Evolutionary conservation across 768 basidiomycete species (phyloP), one percentile per base, ranked within the genome.

Genomic region (Exsudoporus frostii): DNA sequence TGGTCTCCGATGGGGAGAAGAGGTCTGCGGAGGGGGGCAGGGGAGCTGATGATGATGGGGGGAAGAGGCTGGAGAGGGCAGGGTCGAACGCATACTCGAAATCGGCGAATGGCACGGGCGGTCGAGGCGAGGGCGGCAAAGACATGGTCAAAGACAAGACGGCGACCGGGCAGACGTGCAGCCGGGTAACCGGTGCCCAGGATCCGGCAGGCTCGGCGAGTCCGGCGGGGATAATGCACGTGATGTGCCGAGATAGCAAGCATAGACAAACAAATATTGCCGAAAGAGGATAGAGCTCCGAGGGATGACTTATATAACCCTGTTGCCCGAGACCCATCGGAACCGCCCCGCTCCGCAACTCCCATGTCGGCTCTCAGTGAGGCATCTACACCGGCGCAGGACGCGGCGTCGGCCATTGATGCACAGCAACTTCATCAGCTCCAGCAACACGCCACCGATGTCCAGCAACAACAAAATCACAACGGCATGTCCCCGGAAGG

Each of bases 301-400:
- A 67, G 39, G 56, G 55, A 52, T 48, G 53, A 59, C 67, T 60
- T 61, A 66, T 66, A 66, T 63, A 59, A 59, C 47, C 44, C 50
- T 42, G 30, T 65, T 36, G 60, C 56, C 67, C 67, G 69, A 65
- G 39, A 17, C 24, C 30, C 50, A 44, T 68, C 68, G 68, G 68
- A 58, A 62, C 62, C 40, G 62, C 58, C 64, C 64, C 65, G 65
- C 71, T 71, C 75, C 76, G 74, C 72, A 71, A 71, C 75, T 70
- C 72, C 74, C 75, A 87, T 87, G 85, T 86, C 86, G 83, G 85
- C 83, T 75, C 82, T 86, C 74, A 78, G 79, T 76, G 79, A 83
- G 74, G 83, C 83, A 67, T 73, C 76, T 67, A 82, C 83, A 75
- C 83, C 84, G 84, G 74, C 82, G 76, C 71, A 83, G 77, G 64